Evolutionary conservation across 306 rosid species (phyloP).

Genomic region (Benincasa hispida): DNA sequence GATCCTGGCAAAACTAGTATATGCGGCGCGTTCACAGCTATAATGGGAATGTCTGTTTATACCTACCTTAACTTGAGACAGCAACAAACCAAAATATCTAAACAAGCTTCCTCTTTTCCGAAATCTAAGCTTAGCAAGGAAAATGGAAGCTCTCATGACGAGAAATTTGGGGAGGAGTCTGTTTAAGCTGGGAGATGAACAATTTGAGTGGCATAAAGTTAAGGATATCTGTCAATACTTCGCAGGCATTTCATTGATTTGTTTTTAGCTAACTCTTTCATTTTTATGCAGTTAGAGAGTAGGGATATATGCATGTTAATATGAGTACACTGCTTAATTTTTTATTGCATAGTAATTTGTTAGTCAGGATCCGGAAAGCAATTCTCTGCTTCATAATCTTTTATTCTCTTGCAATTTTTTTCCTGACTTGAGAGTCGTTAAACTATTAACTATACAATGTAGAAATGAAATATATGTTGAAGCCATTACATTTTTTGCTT

Average conservation of each 20-base stretch:
- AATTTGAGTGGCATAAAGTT: neutral
- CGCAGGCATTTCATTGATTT: neutral
- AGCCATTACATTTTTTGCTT: neutral
- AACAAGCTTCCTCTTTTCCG: constrained; percentile 49
- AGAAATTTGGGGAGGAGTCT: constrained; percentile 49
- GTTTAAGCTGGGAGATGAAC: constrained; percentile 26
- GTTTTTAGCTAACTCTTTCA: constrained; percentile 10
- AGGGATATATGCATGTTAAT: neutral
- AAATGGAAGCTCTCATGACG: constrained; percentile 48
- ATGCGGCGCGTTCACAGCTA: constrained; percentile 74
- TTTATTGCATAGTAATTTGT: neutral
- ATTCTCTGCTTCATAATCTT: neutral
- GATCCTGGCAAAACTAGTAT: constrained; percentile 78
- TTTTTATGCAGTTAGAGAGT: neutral
- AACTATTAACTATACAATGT: neutral
- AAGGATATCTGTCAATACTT: neutral
- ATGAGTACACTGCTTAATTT: neutral
- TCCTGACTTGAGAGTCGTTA: neutral
- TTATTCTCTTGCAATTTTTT: neutral
- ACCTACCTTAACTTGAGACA: constrained; percentile 68
- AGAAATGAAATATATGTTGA: neutral
- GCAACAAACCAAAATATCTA: constrained; percentile 35
- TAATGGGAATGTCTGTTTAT: constrained; percentile 70
- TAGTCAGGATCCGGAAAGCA: neutral
- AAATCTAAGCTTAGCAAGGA: constrained; percentile 73